phyloP scores from a whole-genome alignment of 495 filamentous ascomycete genomes.

The Aspergillus incahuasiensis region DNA sequence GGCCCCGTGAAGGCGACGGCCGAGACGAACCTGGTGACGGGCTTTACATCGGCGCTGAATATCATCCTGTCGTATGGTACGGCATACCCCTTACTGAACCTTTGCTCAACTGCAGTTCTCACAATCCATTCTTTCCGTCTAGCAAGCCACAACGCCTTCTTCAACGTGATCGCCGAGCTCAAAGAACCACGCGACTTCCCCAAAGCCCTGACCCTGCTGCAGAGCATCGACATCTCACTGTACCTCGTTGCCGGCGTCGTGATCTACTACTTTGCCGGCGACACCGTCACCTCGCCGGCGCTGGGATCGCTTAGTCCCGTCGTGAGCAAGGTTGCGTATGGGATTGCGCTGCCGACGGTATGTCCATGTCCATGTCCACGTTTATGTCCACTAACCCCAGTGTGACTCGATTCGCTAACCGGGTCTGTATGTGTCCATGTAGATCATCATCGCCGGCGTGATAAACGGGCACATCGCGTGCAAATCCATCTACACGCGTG shows the following conservation, averaged over 20 bases:
- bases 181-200: slow-evolving; percentile 61
- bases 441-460: slow-evolving; percentile 55
- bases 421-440: neutral
- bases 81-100: neutral
- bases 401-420: too few relatives aligned
- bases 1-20: slow-evolving; percentile 21
- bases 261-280: slow-evolving; percentile 69
- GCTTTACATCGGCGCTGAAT: slow-evolving; percentile 41
- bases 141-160: slow-evolving; percentile 66
- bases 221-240: slow-evolving; percentile 58
- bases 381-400: too few relatives aligned
- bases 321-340: slow-evolving; percentile 67
- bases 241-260: slow-evolving; percentile 50
- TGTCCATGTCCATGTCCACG: too few relatives aligned
- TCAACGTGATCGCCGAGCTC: slow-evolving; percentile 73
- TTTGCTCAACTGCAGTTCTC: too few relatives aligned
- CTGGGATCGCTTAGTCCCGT: slow-evolving; percentile 60
- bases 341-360: slow-evolving; percentile 69
- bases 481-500: slow-evolving; percentile 63
- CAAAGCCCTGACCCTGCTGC: slow-evolving; percentile 62
- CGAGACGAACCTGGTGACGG: slow-evolving; percentile 29
- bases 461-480: slow-evolving; percentile 63
- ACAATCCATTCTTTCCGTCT: neutral
- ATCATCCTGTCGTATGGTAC: slow-evolving; percentile 44
- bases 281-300: slow-evolving; percentile 63